Conservation (phyloP, 1,284 basidiomycete genomes). For the Ceratobasidium sp. region DNA sequence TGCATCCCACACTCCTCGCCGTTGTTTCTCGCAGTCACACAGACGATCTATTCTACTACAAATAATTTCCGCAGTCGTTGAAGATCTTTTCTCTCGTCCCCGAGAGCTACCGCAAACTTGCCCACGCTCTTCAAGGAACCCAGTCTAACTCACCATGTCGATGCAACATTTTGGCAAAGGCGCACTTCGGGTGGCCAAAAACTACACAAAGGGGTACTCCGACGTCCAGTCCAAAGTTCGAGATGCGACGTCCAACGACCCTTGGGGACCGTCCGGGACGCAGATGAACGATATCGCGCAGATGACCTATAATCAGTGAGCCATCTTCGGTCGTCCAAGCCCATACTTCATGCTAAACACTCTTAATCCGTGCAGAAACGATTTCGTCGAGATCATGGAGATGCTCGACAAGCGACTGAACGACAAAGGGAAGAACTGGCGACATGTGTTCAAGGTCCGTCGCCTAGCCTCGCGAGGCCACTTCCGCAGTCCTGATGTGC, state of each 20-base stretch:
- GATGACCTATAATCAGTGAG: slow-evolving; percentile 96
- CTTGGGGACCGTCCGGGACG: slow-evolving; percentile 97
- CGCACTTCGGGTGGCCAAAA: slow-evolving; percentile 88
- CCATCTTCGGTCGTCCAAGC: slow-evolving; percentile 47
- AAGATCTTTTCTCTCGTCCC: background rate
- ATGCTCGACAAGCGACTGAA: slow-evolving; percentile 99
- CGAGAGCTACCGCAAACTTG: background rate
- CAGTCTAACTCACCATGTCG: slow-evolving; percentile 45
- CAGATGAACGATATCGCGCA: slow-evolving; percentile 99
- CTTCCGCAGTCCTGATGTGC: slow-evolving; percentile 1
- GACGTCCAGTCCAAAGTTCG: slow-evolving; percentile 95
- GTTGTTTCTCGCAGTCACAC: background rate
- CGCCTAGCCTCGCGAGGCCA: background rate
- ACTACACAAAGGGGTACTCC: slow-evolving; percentile 94
- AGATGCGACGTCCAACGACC: slow-evolving; percentile 99
- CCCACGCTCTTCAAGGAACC: slow-evolving; percentile 7
- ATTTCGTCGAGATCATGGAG: slow-evolving; percentile 99
- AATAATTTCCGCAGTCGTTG: background rate
- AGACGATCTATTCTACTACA: background rate
- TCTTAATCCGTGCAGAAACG: slow-evolving; percentile 70
- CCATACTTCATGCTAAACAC: slow-evolving; percentile 16
- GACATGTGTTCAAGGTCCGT: slow-evolving; percentile 96
- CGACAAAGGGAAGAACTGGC: slow-evolving; percentile 99
- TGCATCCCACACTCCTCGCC: slow-evolving; percentile 18
- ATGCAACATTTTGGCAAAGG: slow-evolving; percentile 48